Evolutionary conservation across 495 filamentous ascomycete species (phyloP), one percentile per base, ranked within the genome.

Genomic region (Xylaria longipes): DNA sequence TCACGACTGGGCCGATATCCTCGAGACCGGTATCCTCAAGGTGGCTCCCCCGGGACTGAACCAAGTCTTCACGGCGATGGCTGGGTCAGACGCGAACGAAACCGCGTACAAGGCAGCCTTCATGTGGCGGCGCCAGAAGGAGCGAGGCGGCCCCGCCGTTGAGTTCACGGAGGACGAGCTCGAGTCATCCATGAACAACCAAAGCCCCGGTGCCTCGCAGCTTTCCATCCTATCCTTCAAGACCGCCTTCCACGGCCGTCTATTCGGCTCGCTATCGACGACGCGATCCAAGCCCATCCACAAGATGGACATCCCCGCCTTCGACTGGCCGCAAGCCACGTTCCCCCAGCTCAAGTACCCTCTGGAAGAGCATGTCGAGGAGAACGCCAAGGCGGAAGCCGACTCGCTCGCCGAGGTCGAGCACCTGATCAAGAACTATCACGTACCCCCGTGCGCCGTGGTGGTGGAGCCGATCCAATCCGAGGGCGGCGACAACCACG

Each of bases 41-140:
- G 95, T 93, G 64, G 94, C 97, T 7, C 96, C 96, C 58, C 94
- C 92, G 80, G 96, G 97, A 22, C 85, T 97, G 75, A 84, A 97
- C 87, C 94, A 98, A 81, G 96, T 99, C 76, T 98, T 98, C 87
- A 99, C 96, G 31, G 95, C 92, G 74, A 93, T 94, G 89, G 90
- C 95, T 65, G 96, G 96, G 74, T 97, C 94, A 11, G 96, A 99
- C 79, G 97, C 96, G 81, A 98, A 98, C 85, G 97, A 99, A 83
- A 94, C 94, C n/a, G 97, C 97, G 63, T 99, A 95, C 88, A 99
- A 99, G 82, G 96, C 96, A 46, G 96, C 96, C 68, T 98, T 98
- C 87, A 99, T 99, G 91, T 99, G 93, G 89, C 91, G 92, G 72
- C 91, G 95, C 29, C 94, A 94, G 79, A 88, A 91, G 54, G 90